phyloP scores from a whole-genome alignment of 176 grass and related monocot species.

The Triticum monococcum region DNA sequence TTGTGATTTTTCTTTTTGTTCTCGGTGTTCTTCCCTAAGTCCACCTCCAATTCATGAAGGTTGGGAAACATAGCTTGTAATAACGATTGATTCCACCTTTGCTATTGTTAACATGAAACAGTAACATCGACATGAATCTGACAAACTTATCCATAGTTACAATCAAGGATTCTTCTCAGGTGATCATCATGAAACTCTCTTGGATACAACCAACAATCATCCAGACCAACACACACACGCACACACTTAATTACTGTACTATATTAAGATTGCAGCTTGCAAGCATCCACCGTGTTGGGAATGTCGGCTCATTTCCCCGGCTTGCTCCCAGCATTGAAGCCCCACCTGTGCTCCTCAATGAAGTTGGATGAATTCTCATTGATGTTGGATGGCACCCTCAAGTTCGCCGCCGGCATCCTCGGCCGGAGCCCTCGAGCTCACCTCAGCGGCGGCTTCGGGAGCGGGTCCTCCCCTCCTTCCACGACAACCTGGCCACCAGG shows the following conservation, averaged over 20 bases:
- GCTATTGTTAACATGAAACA: not conserved
- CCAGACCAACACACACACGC: not conserved
- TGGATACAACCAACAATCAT: not conserved
- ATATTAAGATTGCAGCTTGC: no score
- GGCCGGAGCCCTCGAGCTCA: constrained; percentile 24
- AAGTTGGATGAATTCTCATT: constrained; percentile 38
- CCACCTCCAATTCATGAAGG: no score
- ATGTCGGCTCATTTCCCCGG: constrained; percentile 13
- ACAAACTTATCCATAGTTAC: not conserved
- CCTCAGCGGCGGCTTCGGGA: not conserved
- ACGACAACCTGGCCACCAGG: not conserved
- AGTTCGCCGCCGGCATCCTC: constrained; percentile 25
- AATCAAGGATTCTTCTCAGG: not conserved
- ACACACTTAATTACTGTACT: not conserved
- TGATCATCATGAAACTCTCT: not conserved
- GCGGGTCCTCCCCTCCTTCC: not conserved
- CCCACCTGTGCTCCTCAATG: constrained; percentile 33
- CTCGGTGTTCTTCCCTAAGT: no score
- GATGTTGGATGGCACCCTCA: constrained; percentile 46
- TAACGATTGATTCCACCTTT: no score
- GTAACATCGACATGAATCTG: not conserved
- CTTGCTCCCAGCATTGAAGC: constrained; percentile 26
- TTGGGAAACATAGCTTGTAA: no score
- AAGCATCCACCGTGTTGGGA: not conserved
- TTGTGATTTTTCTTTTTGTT: no score